Base-by-base conservation (phyloP, 192 early-diverging fungal species). In the Entomortierella chlamydospora region DNA sequence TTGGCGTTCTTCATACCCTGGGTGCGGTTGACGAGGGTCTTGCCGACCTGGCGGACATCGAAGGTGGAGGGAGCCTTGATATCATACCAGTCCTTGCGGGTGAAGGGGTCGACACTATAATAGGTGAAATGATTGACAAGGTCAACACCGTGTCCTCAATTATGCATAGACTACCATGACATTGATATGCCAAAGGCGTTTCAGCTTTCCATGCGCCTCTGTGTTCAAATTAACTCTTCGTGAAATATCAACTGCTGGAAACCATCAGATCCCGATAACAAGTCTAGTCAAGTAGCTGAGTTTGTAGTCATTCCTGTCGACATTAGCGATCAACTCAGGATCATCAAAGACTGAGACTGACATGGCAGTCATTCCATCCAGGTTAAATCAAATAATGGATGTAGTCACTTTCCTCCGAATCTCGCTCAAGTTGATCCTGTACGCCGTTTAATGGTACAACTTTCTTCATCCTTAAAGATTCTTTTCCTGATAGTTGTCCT, bases 41-140 rank as follows among this genome's bases (percentile, higher is more conserved):
- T 99, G 72, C 98, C 98, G 68, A 95, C 92, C 73, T 95, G 89
- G 83, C 97, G 95, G 28, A 90, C 90, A 68, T 94, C 92, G 83
- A 99, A 99, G 83, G 96, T 91, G 70, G 93, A 91, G 80, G 98
- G 98, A 73, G 95, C 98, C 89, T 97, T 98, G 91, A 99, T 91
- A 86, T 98, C 96, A 84, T 98, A 99, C 98, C 98, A 99, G 87
- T 99, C 98, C 89, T 99, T 99, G 70, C 98, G 94, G 89, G 94
- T 94, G 92, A 98, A 99, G 83, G 98, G 97, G 87, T 99, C 98
- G 82, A 98, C 90, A 84, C 94, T 96, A 86, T 57, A 52, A 64
- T 51, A 23, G 42, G 25, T 15, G 31, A 51, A 49, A 34, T 20
- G n/a, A 26, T 33, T n/a, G 56, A 43, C n/a, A 60, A 26, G 7